A percentile compares a stretch with the other conserved stretches of the same genome.
Evolutionary conservation across 192 early-diverging fungal species (phyloP).

Genomic region (Chytriomyces hyalinus): DNA sequence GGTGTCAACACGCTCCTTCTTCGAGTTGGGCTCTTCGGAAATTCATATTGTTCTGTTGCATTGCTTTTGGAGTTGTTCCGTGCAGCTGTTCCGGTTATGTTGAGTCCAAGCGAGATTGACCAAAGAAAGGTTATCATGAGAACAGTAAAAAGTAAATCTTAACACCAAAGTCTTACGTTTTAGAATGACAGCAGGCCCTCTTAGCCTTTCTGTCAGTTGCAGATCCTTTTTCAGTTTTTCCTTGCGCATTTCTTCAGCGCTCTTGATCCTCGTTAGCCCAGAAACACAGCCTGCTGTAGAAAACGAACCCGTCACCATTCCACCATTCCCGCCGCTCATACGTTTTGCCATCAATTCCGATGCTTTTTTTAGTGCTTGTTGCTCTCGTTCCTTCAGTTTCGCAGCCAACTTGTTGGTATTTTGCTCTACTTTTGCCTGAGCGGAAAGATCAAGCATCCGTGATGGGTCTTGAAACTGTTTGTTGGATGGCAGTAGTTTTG

Average conservation of each 20-base stretch:
- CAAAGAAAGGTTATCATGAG: neutral
- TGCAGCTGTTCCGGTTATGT: neutral
- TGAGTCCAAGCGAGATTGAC: neutral
- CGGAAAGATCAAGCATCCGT: neutral
- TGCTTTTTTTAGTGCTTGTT: conserved; percentile 13
- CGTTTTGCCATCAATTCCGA: conserved; percentile 20
- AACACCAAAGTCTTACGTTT: conserved; percentile 18
- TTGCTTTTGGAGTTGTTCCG: neutral
- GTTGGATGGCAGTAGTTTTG: too few species aligned
- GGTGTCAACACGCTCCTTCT: too few species aligned
- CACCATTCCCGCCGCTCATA: conserved; percentile 20
- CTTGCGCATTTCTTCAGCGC: neutral
- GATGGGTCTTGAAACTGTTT: neutral
- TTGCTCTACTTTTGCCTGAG: neutral
- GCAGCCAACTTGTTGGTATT: neutral
- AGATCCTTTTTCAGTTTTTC: conserved; percentile 28
- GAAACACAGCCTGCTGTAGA: neutral
- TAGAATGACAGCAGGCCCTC: conserved; percentile 13
- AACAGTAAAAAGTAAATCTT: neutral
- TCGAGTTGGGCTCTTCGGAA: neutral
- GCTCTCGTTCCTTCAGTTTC: conserved; percentile 10
- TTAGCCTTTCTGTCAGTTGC: conserved; percentile 20
- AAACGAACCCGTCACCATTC: neutral
- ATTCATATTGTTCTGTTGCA: neutral
- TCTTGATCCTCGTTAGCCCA: neutral